Evolutionary conservation across 306 rosid species (phyloP).

Genomic region (Albizia julibrissin): DNA sequence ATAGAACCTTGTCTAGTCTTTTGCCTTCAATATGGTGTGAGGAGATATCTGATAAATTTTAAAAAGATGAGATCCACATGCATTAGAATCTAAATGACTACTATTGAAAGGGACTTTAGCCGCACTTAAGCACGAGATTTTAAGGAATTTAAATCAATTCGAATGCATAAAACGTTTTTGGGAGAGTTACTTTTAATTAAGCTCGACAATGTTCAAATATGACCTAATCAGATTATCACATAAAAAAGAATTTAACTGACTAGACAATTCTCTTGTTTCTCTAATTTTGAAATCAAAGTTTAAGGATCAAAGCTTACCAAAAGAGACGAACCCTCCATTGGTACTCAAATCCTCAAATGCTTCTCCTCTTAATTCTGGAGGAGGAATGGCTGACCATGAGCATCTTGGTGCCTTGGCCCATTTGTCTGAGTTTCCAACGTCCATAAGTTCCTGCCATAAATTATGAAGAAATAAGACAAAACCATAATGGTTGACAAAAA

Average conservation of each 20-base stretch:
- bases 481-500: neutral
- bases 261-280: conserved; percentile 1
- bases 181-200: too few relatives aligned
- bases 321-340: conserved; percentile 84
- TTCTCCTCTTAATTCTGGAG: conserved; percentile 89
- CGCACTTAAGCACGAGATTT: too few relatives aligned
- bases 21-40: conserved; percentile 65
- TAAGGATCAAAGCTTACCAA: conserved; percentile 50
- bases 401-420: conserved; percentile 86
- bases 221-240: too few relatives aligned
- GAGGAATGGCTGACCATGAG: conserved; percentile 94
- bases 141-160: too few relatives aligned
- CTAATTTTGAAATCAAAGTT: neutral
- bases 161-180: too few relatives aligned
- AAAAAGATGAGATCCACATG: conserved; percentile 20
- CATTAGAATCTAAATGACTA: conserved; percentile 3
- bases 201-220: too few relatives aligned
- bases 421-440: conserved; percentile 75
- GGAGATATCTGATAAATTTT: conserved; percentile 57
- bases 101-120: neutral
- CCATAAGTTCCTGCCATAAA: conserved; percentile 75
- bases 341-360: conserved; percentile 85
- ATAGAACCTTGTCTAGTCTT: conserved; percentile 74
- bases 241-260: neutral
- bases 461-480: conserved; percentile 20